These are phyloP conservation scores for Pyrenula massariospora DNA, from an alignment of 495 filamentous ascomycete species.

Conservation along the genomic window DNA sequence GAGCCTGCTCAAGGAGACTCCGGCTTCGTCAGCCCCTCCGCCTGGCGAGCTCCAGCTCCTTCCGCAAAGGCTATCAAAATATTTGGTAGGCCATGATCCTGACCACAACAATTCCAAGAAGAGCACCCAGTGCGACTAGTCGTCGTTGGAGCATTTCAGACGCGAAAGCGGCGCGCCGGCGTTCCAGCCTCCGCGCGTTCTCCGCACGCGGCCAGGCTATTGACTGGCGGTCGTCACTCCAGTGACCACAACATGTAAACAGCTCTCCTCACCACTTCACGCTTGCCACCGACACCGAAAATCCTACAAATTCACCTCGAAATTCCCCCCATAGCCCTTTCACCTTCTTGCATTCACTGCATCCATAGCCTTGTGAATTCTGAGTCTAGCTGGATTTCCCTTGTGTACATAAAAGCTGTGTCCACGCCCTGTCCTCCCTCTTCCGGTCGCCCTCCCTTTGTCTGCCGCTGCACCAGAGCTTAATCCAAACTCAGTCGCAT, in stretches of 20 bases:
- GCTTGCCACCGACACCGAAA: neutral
- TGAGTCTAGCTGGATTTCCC: neutral
- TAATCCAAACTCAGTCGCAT: neutral
- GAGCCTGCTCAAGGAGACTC: neutral
- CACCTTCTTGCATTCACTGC: neutral
- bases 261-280: neutral
- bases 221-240: neutral
- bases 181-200: neutral
- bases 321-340: neutral
- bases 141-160: neutral
- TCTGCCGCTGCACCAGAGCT: neutral
- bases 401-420: neutral
- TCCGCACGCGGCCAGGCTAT: too few relatives aligned
- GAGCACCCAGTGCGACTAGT: neutral
- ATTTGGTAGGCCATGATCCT: neutral
- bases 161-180: neutral
- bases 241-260: neutral
- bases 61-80: neutral
- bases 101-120: neutral
- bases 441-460: neutral
- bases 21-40: neutral
- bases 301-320: neutral
- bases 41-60: neutral
- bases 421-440: neutral
- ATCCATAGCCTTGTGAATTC: neutral